phyloP scores from a whole-genome alignment of 1,284 basidiomycete species.

The Ustilago crameri region DNA sequence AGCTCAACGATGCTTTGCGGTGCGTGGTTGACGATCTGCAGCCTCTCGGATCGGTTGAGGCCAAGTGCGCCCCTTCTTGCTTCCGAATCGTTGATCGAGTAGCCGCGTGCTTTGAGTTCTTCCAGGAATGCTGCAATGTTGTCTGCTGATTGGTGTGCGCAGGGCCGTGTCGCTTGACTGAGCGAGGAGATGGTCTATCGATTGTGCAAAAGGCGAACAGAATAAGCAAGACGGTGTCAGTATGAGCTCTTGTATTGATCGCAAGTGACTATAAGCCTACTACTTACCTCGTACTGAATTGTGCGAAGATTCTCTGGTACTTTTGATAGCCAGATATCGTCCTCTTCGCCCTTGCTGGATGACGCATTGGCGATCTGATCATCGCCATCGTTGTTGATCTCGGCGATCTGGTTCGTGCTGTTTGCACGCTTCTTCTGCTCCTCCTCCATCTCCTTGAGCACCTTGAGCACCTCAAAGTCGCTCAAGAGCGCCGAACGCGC shows the following conservation, averaged over 20 bases:
- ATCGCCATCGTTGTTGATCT: conserved; percentile 7
- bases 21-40: conserved; percentile 88
- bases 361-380: conserved; percentile 4
- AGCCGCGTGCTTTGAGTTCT: conserved; percentile 70
- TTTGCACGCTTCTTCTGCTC: conserved; percentile 72
- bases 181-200: conserved; percentile 83
- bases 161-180: conserved; percentile 78
- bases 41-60: conserved; percentile 88
- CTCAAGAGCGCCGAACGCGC: conserved; percentile 81
- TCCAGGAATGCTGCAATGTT: conserved; percentile 77
- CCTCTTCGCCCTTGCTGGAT: conserved; percentile 20
- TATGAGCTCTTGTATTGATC: not conserved
- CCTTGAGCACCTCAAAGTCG: conserved; percentile 84
- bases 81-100: conserved; percentile 42
- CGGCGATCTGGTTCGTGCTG: conserved; percentile 71
- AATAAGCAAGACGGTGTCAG: not conserved
- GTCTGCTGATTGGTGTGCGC: conserved; percentile 75
- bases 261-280: not conserved
- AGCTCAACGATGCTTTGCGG: conserved; percentile 85
- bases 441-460: conserved; percentile 80
- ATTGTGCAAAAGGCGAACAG: not conserved
- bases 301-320: conserved; percentile 81
- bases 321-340: conserved; percentile 37
- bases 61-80: conserved; percentile 70
- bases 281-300: conserved; percentile 83